Evolutionary conservation across 2,329 filamentous ascomycete genomes (phyloP).

Genomic region (Aspergillus brasiliensis): DNA sequence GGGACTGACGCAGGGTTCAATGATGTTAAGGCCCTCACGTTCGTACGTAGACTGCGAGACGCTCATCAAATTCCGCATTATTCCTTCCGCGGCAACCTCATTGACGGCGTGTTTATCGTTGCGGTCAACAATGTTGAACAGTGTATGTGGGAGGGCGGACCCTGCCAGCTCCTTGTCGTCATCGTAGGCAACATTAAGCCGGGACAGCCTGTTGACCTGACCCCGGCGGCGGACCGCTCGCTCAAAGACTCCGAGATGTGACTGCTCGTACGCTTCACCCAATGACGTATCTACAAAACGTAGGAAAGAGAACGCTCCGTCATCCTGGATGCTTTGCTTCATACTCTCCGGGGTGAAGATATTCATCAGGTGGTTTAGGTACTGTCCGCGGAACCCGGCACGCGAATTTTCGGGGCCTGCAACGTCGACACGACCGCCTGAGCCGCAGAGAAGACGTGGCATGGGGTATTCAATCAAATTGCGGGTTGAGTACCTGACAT

Average conservation of each 20-base stretch:
- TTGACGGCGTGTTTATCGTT: constrained; percentile 67
- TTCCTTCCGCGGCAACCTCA: constrained; percentile 70
- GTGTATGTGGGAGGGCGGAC: constrained; percentile 71
- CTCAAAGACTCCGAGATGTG: constrained; percentile 70
- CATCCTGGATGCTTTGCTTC: constrained; percentile 60
- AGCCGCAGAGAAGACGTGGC: constrained; percentile 79
- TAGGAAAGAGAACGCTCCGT: constrained; percentile 81
- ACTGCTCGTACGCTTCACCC: constrained; percentile 69
- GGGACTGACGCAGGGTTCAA: constrained; percentile 82
- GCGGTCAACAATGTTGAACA: constrained; percentile 78
- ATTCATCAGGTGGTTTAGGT: constrained; percentile 80
- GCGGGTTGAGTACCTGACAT: constrained; percentile 83
- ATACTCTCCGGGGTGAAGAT: constrained; percentile 85
- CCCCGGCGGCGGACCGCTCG: constrained; percentile 65
- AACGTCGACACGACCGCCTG: constrained; percentile 74
- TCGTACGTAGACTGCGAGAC: constrained; percentile 68
- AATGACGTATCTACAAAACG: constrained; percentile 79
- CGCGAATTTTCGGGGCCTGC: constrained; percentile 70
- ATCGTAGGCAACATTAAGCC: constrained; percentile 69
- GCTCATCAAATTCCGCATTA: constrained; percentile 76
- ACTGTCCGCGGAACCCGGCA: constrained; percentile 79
- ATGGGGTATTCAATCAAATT: constrained; percentile 83
- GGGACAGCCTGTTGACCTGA: constrained; percentile 60
- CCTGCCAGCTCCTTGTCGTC: constrained; percentile 62
- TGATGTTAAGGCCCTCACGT: constrained; percentile 70